A percentile compares a stretch with the other conserved stretches of the same genome.
Evolutionary conservation across 2,329 filamentous ascomycete genomes (phyloP).

Genomic region (Curvularia lunata): DNA sequence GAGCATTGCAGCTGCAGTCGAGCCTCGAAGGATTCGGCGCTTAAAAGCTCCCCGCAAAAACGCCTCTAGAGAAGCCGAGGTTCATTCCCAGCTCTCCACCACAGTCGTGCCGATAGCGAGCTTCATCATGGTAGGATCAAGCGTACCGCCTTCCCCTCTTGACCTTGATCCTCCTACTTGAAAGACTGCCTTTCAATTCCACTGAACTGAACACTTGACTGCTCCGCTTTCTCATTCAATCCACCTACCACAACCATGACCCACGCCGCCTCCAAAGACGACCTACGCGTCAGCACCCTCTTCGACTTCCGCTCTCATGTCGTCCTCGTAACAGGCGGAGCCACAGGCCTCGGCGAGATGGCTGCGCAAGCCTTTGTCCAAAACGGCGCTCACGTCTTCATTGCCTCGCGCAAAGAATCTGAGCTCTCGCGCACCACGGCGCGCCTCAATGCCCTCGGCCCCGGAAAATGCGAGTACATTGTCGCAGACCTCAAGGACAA

Average conservation of each 20-base stretch:
- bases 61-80: constrained; percentile 23
- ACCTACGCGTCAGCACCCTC: constrained; percentile 44
- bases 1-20: not conserved
- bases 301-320: constrained; percentile 49
- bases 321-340: constrained; percentile 59
- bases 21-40: constrained; percentile 2
- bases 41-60: constrained; percentile 13
- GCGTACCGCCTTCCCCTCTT: constrained; percentile 1
- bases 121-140: constrained; percentile 25
- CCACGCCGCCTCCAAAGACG: constrained; percentile 39
- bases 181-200: not conserved
- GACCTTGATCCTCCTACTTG: not conserved
- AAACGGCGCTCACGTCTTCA: constrained; percentile 61
- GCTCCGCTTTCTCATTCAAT: not conserved
- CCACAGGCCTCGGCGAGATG: constrained; percentile 61
- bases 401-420: constrained; percentile 60
- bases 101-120: constrained; percentile 19
- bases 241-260: constrained; percentile 28
- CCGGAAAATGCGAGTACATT: constrained; percentile 59
- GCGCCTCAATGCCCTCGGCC: constrained; percentile 59
- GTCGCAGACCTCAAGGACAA: constrained; percentile 61
- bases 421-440: constrained; percentile 56
- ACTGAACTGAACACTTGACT: not conserved
- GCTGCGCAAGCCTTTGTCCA: constrained; percentile 61
- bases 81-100: constrained; percentile 21